phyloP scores from a whole-genome alignment of 2,329 filamentous ascomycete species.

The Colletotrichum sp. region DNA sequence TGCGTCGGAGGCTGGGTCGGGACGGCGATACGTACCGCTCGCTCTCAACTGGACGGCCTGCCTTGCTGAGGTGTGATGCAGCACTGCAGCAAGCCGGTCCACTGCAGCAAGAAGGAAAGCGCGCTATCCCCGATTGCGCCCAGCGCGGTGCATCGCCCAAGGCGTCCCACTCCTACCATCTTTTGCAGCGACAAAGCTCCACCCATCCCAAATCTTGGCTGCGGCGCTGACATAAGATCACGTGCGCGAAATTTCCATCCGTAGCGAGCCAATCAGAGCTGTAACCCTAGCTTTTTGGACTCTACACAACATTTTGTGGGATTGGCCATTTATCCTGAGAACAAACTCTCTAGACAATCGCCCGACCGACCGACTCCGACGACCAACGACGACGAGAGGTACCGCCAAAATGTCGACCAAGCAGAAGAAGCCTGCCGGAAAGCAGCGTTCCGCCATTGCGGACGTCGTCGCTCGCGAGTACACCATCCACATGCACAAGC shows the following conservation, averaged over 20 bases:
- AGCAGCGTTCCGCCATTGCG: conserved; percentile 90
- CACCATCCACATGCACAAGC: conserved; percentile 99
- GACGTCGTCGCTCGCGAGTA: conserved; percentile 99
- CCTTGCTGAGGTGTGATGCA: not conserved
- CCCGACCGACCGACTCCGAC: conserved; percentile 19
- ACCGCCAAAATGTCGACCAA: conserved; percentile 65
- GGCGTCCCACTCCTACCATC: not conserved
- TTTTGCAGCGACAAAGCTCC: not conserved
- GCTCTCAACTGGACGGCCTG: not conserved
- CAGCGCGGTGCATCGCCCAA: not conserved
- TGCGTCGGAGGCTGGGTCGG: not conserved
- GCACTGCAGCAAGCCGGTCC: not conserved
- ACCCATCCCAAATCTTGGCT: not conserved
- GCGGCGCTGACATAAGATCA: not conserved
- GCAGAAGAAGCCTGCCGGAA: conserved; percentile 70
- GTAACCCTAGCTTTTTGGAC: conserved; percentile 17
- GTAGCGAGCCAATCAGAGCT: conserved; percentile 5
- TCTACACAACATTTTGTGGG: conserved; percentile 20
- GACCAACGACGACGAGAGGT: conserved; percentile 29
- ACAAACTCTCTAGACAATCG: conserved; percentile 22
- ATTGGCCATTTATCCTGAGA: not conserved
- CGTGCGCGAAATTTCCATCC: not conserved
- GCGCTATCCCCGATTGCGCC: not conserved
- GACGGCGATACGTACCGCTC: not conserved
- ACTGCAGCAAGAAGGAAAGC: not conserved